Evolutionary conservation across 768 basidiomycete species (phyloP), one percentile per base, ranked within the genome.

Genomic region (Kwoniella bestiolae): DNA sequence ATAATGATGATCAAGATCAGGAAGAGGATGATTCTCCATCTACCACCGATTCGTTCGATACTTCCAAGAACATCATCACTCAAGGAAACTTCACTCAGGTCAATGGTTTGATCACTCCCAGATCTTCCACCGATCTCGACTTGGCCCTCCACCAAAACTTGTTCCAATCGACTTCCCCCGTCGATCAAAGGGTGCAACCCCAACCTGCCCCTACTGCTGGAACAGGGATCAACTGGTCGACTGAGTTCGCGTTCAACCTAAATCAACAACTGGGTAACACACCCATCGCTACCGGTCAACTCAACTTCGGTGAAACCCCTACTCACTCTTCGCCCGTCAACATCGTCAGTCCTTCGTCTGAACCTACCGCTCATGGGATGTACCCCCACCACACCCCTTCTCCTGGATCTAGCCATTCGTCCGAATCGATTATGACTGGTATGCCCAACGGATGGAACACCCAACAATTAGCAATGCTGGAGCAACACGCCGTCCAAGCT

Each of bases 1-100:
- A 67, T 11, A 70, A 71, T 23, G 71, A 76, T 9, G 74, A 73
- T 29, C 70, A 59, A 34, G 61, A 65, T 18, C 74, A 71, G 46
- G 51, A 55, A n/a, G 44, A 55, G 14, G 52, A 55, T 4, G 52
- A 55, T 16, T 34, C 52, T 12, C 47, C 63, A 61, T 38, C 23
- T 55, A 41, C 45, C 29, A 50, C 25, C 28, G 50, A 53, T 32
- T 38, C 52, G 26, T 47, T 12, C 52, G 60, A 44, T 55, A 28
- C 8, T 26, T 21, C 25, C 58, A 50, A 31, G 38, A 58, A 34
- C 51, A 34, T 34, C 32, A 47, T 47, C 46, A 34, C 29, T n/a
- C 38, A 56, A 38, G 38, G 47, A n/a, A 49, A 32, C 23, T 66
- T 63, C 45, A 41, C n/a, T 34, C 57, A 44, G n/a, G 34, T 23